Conservation (phyloP, 2,329 filamentous ascomycete species). For the Ampelomyces quisqualis region DNA sequence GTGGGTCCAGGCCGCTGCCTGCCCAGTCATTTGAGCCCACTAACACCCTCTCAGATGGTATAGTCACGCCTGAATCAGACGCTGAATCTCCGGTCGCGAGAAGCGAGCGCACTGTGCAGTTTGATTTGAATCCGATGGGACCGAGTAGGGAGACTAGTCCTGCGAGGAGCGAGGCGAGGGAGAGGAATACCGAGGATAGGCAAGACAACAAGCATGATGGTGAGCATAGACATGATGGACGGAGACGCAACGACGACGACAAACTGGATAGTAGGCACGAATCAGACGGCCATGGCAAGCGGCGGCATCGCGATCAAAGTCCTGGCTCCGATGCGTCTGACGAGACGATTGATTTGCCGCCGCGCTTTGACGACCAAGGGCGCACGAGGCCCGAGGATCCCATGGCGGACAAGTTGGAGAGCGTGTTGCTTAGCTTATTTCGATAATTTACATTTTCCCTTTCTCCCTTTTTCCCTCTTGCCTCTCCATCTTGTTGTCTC, state of each 20-base stretch:
- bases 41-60: conserved; percentile 23
- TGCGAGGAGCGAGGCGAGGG: conserved; percentile 5
- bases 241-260: conserved; percentile 16
- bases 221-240: conserved; percentile 8
- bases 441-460: no score
- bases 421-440: conserved; percentile 35
- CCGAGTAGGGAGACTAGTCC: conserved; percentile 20
- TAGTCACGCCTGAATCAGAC: conserved; percentile 17
- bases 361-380: conserved; percentile 40
- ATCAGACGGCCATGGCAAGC: conserved; percentile 19
- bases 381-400: conserved; percentile 34
- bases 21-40: conserved; percentile 9
- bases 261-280: conserved; percentile 18
- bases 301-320: conserved; percentile 25
- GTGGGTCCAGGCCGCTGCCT: conserved; percentile 39
- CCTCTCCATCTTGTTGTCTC: neutral
- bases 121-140: conserved; percentile 38
- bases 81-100: neutral
- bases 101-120: conserved; percentile 42
- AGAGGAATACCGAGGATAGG: conserved; percentile 6
- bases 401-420: conserved; percentile 38
- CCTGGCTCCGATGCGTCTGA: conserved; percentile 33
- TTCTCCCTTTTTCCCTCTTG: neutral
- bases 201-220: neutral
- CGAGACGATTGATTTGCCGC: conserved; percentile 41